These are phyloP conservation scores for Closterium sp. DNA, from an alignment of 139 green algal genomes.

Conservation along the genomic window DNA sequence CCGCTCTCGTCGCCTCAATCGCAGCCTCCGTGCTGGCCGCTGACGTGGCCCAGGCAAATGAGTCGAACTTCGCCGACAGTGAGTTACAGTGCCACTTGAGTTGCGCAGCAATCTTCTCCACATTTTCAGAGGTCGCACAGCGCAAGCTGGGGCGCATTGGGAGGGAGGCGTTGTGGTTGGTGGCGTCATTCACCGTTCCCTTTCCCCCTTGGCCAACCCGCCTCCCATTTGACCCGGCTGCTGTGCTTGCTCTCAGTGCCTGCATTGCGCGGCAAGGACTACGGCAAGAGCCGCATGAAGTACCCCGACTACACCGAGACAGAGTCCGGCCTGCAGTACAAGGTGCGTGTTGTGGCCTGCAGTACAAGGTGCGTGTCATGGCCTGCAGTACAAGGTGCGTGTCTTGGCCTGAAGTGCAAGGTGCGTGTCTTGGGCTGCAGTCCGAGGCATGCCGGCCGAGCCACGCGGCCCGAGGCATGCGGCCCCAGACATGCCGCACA, in stretches of 20 bases:
- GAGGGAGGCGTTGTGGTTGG: too few relatives aligned
- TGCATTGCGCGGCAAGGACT: constrained; percentile 75
- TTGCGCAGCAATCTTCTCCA: too few relatives aligned
- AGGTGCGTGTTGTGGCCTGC: constrained; percentile 4
- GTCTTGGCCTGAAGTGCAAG: neutral
- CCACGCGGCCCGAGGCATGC: too few relatives aligned
- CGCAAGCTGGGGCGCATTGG: too few relatives aligned
- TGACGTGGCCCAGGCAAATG: neutral
- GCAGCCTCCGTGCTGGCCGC: neutral
- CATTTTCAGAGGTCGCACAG: too few relatives aligned
- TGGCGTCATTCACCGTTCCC: too few relatives aligned
- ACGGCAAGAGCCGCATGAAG: constrained; percentile 73
- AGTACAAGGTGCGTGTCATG: neutral
- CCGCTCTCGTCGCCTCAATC: neutral
- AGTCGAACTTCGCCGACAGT: neutral
- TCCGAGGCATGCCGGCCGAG: neutral
- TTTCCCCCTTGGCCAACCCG: neutral
- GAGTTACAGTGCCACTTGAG: neutral
- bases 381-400: neutral
- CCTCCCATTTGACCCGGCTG: neutral
- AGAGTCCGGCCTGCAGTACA: constrained; percentile 55
- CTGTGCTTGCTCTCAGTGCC: too few relatives aligned
- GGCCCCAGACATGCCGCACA: too few relatives aligned
- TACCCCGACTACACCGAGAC: constrained; percentile 61
- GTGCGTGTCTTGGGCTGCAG: neutral